Evolutionary conservation across 2,329 filamentous ascomycete species (phyloP), one percentile per base, ranked within the genome.

Genomic region (Venturia aucupariae): DNA sequence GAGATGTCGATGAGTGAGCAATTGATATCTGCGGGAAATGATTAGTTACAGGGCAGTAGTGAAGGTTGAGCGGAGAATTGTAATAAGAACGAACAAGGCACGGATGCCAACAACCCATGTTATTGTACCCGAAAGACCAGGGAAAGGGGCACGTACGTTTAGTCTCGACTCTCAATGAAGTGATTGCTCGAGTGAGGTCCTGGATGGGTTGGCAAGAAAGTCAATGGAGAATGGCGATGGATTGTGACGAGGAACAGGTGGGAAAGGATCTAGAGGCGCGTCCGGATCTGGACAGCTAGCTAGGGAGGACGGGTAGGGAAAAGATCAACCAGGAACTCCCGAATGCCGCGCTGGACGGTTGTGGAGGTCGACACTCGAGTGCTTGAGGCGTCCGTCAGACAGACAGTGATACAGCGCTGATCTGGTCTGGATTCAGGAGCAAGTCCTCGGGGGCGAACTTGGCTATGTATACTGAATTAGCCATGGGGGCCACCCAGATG

Each of bases 291-390:
- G 46, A 24, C 17, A 57, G 51, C 27, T 35, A 57, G 51, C n/a
- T 35, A 44, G 35, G 11, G 32, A 10, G 41, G 57, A 60, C 57
- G 59, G 41, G 59, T 60, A 60, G n/a, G 59, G 59, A 60, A 44
- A 60, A 19, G 59, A 60, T 60, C 35, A 38, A 15, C 59, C 59
- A 60, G 59, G 59, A 30, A 60, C 59, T 60, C 35, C n/a, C 38
- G 38, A 27, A 8, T 38, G 22, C 48, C 32, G 57, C 32, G 57
- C 3, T 41, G 19, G 35, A 11, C 17, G 59, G 35, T 11, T 24
- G 3, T 42, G 35, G n/a, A 42, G 10, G 3, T 13, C 3, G 19
- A 17, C 59, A 60, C 42, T 42, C 2, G 35, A 30, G 22, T 41
- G 35, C 13, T n/a, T 59, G 19, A n/a, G 35, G 54, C 8, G 17